phyloP scores from a whole-genome alignment of 2,329 filamentous ascomycete species.

The Zalaria sp. region DNA sequence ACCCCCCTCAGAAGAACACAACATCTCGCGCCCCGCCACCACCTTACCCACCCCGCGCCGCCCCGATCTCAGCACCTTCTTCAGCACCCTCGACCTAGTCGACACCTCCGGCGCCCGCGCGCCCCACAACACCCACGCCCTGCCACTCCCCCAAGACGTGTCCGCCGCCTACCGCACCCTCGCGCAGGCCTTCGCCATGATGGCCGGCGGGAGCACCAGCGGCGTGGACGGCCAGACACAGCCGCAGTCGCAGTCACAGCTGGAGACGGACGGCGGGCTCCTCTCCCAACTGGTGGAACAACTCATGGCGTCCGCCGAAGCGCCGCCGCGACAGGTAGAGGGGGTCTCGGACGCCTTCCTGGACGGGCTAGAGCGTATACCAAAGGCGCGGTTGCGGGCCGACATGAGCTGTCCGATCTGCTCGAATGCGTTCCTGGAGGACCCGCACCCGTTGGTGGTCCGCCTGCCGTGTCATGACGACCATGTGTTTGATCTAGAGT shows the following conservation, averaged over 20 bases:
- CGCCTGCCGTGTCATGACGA: conserved; percentile 46
- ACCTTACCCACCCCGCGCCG: conserved; percentile 29
- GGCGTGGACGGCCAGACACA: conserved; percentile 9
- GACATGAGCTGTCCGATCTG: conserved; percentile 46
- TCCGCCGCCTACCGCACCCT: conserved; percentile 45
- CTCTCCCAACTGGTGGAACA: conserved; percentile 41
- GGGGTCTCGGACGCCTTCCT: conserved; percentile 49
- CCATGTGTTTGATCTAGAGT: conserved; percentile 51
- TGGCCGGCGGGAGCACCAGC: conserved; percentile 26
- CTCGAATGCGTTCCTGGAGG: conserved; percentile 45
- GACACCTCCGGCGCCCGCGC: conserved; percentile 37
- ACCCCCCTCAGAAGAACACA: conserved; percentile 31
- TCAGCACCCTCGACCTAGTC: conserved; percentile 45
- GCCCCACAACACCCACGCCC: conserved; percentile 39
- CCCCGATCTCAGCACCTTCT: conserved; percentile 52
- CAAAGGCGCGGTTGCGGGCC: conserved; percentile 38
- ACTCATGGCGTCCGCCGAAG: conserved; percentile 41
- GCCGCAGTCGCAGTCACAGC: conserved; percentile 7
- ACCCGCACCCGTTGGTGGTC: conserved; percentile 49
- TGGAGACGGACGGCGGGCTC: conserved; percentile 21
- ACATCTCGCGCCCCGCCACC: conserved; percentile 25
- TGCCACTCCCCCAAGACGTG: conserved; percentile 47
- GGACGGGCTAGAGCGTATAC: conserved; percentile 45
- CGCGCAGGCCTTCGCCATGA: conserved; percentile 46
- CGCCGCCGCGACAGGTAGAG: conserved; percentile 44